Conservation (phyloP, 495 filamentous ascomycete genomes). For the Trichoderma asperelloides region DNA sequence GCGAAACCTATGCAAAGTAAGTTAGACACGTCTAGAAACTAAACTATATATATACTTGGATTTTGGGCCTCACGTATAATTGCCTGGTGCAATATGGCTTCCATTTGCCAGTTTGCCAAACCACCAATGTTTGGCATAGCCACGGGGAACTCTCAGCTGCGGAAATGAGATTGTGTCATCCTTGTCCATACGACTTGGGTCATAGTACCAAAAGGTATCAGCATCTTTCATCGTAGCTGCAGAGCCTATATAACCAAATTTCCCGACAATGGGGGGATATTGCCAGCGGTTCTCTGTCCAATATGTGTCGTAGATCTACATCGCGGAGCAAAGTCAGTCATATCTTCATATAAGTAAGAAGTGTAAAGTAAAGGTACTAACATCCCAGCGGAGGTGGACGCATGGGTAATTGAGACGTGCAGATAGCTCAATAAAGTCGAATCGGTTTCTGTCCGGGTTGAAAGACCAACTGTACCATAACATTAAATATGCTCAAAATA, state of each 20-base stretch:
- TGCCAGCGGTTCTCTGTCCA: slow-evolving; percentile 24
- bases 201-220: slow-evolving; percentile 14
- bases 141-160: slow-evolving; percentile 15
- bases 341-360: neutral
- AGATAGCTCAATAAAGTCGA: slow-evolving; percentile 14
- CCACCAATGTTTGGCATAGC: slow-evolving; percentile 21
- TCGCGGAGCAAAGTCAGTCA: neutral
- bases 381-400: slow-evolving; percentile 23
- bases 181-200: slow-evolving; percentile 16
- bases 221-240: slow-evolving; percentile 17
- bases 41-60: neutral
- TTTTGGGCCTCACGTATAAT: slow-evolving; percentile 22
- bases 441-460: slow-evolving; percentile 13
- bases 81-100: slow-evolving; percentile 24
- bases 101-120: slow-evolving; percentile 27
- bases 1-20: slow-evolving; percentile 14
- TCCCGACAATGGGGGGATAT: slow-evolving; percentile 26
- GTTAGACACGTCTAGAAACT: neutral
- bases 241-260: slow-evolving; percentile 27
- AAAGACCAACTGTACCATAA: slow-evolving; percentile 10
- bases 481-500: neutral
- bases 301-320: slow-evolving; percentile 20
- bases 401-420: slow-evolving; percentile 19
- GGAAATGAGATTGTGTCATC: slow-evolving; percentile 22
- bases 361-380: neutral